A percentile compares a stretch with the other conserved stretches of the same genome.
Evolutionary conservation across 1,284 basidiomycete species (phyloP).

Genomic region (Macrocystidia cucumis): DNA sequence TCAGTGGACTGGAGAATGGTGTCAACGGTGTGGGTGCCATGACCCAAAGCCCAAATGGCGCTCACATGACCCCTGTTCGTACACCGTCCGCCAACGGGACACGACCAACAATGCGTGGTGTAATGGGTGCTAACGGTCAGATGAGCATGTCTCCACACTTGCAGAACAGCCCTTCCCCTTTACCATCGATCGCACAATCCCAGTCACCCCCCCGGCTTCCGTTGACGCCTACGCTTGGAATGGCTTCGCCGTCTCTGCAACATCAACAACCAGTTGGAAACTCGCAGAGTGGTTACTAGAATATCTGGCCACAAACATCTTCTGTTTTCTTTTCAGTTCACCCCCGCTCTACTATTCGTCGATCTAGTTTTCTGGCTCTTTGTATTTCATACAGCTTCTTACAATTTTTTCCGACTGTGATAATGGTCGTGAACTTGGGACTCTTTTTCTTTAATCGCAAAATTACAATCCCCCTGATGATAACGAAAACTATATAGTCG

Average conservation of each 20-base stretch:
- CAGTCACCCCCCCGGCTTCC: constrained; percentile 50
- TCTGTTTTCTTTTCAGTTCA: too few species aligned
- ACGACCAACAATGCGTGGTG: constrained; percentile 30
- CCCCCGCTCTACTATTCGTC: neutral
- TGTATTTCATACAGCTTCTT: too few species aligned
- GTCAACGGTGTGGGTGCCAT: constrained; percentile 17
- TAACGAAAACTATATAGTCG: too few species aligned
- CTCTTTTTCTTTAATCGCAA: too few species aligned
- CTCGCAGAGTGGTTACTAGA: constrained; percentile 33
- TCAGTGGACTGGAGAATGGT: constrained; percentile 26
- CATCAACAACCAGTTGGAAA: constrained; percentile 43
- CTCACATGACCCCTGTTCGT: constrained; percentile 29
- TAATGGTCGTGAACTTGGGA: neutral
- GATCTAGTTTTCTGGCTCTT: neutral
- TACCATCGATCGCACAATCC: constrained; percentile 35
- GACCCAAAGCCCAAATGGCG: constrained; percentile 27
- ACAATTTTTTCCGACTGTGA: too few species aligned
- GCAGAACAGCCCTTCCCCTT: constrained; percentile 43
- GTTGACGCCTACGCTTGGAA: constrained; percentile 43
- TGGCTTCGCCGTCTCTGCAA: constrained; percentile 57
- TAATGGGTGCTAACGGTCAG: constrained; percentile 29
- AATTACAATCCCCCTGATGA: too few species aligned
- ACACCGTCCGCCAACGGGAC: constrained; percentile 50
- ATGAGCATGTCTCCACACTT: constrained; percentile 44
- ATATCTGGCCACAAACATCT: constrained; percentile 6